Evolutionary conservation across 257 asterid genomes (phyloP).

Genomic region (Rehmannia glutinosa): DNA sequence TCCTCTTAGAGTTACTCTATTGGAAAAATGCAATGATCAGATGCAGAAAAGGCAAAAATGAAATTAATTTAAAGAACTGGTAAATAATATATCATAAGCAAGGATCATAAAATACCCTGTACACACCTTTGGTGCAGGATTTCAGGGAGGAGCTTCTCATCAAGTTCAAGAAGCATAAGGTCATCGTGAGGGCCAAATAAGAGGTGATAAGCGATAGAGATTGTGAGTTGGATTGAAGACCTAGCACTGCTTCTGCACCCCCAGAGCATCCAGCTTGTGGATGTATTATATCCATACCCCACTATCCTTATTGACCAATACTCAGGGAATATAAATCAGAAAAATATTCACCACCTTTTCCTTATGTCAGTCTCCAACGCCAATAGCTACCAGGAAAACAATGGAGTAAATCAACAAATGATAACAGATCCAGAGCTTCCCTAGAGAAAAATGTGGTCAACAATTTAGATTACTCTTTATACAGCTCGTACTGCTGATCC

Average conservation of each 20-base stretch:
- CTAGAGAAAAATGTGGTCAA: neutral
- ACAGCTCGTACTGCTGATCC: conserved; percentile 11
- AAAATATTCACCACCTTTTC: neutral
- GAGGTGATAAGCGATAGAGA: conserved; percentile 67
- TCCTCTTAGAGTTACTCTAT: conserved; percentile 83
- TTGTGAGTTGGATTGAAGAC: conserved; percentile 53
- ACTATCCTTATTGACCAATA: conserved; percentile 11
- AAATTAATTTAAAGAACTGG: neutral
- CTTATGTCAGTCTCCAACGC: neutral
- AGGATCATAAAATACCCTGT: neutral
- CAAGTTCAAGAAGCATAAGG: conserved; percentile 82
- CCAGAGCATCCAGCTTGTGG: conserved; percentile 28
- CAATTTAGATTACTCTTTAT: neutral
- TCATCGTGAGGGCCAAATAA: conserved; percentile 72
- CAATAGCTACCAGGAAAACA: conserved; percentile 1
- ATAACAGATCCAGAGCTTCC: neutral
- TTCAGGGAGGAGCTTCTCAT: conserved; percentile 76
- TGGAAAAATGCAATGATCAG: neutral
- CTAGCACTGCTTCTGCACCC: conserved; percentile 77
- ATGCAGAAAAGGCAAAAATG: neutral
- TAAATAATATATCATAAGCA: neutral
- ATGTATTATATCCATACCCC: conserved; percentile 32
- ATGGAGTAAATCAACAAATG: neutral
- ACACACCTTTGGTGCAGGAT: conserved; percentile 64
- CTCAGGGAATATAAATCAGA: neutral